A percentile compares a stretch with the other conserved stretches of the same genome.
These are phyloP conservation scores for Podospora fimiseda DNA, from an alignment of 495 filamentous ascomycete species.

Conservation along the genomic window DNA sequence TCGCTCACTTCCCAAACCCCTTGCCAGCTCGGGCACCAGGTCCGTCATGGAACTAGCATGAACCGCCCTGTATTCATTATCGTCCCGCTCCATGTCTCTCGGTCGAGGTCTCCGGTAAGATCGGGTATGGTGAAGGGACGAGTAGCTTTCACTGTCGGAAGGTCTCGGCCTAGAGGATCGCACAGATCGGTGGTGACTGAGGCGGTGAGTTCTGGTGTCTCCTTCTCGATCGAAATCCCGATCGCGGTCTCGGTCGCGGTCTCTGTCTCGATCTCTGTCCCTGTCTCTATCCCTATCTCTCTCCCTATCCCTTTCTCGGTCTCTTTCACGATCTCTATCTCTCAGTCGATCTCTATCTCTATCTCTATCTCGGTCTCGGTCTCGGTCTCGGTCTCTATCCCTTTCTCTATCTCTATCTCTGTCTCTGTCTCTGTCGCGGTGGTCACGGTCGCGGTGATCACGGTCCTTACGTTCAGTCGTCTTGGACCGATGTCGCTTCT, in stretches of 20 bases:
- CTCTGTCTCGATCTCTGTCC: constrained; percentile 11
- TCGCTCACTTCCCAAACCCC: constrained; percentile 35
- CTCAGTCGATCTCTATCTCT: constrained; percentile 4
- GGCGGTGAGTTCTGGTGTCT: constrained; percentile 16
- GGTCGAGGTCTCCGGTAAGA: constrained; percentile 36
- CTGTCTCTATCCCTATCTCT: constrained; percentile 15
- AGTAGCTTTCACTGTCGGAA: constrained; percentile 30
- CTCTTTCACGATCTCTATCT: constrained; percentile 11
- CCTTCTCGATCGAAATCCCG: constrained; percentile 18
- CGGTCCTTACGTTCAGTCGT: constrained; percentile 24
- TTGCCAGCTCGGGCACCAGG: constrained; percentile 45
- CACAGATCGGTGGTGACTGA: constrained; percentile 24
- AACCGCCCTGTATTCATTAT: constrained; percentile 16
- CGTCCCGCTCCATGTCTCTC: constrained; percentile 37
- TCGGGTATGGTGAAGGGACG: constrained; percentile 19
- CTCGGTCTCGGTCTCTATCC: constrained; percentile 12
- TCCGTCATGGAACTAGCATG: constrained; percentile 37
- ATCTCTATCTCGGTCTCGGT: constrained; percentile 11
- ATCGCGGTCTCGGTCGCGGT: constrained; percentile 11
- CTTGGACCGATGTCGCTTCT: constrained; percentile 35
- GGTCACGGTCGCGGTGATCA: constrained; percentile 21
- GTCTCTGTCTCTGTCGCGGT: constrained; percentile 20
- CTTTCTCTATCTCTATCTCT: constrained; percentile 21
- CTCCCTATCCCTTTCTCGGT: constrained; percentile 12
- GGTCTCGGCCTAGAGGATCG: constrained; percentile 33